Evolutionary conservation across 2,329 filamentous ascomycete genomes (phyloP).

Genomic region (Botrytis sinoallii): DNA sequence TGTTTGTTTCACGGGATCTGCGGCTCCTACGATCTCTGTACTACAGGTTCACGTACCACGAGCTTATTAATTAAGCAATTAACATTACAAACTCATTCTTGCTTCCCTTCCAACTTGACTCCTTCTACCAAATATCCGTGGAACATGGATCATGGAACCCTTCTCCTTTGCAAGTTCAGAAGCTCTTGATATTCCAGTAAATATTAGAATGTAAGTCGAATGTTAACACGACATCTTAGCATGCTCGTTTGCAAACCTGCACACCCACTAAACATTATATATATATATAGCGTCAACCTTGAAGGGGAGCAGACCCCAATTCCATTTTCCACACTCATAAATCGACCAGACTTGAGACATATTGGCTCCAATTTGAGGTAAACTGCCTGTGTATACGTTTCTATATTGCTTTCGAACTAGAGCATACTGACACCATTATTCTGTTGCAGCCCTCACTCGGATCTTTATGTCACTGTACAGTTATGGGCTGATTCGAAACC

Average conservation of each 20-base stretch:
- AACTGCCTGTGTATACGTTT: neutral
- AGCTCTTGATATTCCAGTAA: slow-evolving; percentile 71
- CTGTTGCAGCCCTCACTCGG: slow-evolving; percentile 64
- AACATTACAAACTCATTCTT: neutral
- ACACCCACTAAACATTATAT: slow-evolving; percentile 33
- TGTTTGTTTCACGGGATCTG: neutral
- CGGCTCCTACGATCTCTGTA: neutral
- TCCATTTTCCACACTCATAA: slow-evolving; percentile 73
- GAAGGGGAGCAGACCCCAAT: slow-evolving; percentile 76
- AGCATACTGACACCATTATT: slow-evolving; percentile 28
- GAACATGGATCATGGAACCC: slow-evolving; percentile 68
- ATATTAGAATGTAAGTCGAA: slow-evolving; percentile 56
- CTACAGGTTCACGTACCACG: neutral
- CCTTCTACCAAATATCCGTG: neutral
- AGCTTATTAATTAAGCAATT: neutral
- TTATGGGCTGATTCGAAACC: slow-evolving; percentile 96
- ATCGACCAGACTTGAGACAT: slow-evolving; percentile 76
- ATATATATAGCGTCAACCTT: slow-evolving; percentile 59
- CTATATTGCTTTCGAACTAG: neutral
- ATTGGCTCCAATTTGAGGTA: slow-evolving; percentile 78
- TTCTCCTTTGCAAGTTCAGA: slow-evolving; percentile 94
- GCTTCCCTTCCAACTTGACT: neutral
- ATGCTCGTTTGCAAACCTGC: neutral
- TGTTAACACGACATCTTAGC: neutral
- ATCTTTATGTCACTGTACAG: slow-evolving; percentile 89